These are phyloP conservation scores for Yamadazyma atmosphaerica DNA, from an alignment of 1,139 yeast genomes.

Conservation along the genomic window DNA sequence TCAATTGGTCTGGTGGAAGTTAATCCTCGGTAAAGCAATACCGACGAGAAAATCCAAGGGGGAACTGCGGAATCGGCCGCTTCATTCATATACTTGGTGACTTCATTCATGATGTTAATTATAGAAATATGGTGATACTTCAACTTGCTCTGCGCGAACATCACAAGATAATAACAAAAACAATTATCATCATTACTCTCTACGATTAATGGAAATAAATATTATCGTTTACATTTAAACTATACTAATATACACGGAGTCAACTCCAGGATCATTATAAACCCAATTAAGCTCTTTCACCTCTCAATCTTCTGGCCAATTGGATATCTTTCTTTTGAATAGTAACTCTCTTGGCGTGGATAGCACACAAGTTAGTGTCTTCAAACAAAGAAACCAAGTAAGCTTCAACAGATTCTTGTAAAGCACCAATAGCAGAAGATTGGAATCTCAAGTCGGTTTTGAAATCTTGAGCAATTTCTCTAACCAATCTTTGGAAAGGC, in stretches of 20 bases:
- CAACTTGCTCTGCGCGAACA: constrained; percentile 1
- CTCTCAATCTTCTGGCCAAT: constrained; percentile 99
- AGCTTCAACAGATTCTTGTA: constrained; percentile 98
- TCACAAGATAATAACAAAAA: no score
- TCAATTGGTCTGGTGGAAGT: constrained; percentile 23
- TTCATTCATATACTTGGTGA: constrained; percentile 18
- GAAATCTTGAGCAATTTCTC: constrained; percentile 98
- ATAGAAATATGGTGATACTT: not conserved
- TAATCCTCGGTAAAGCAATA: constrained; percentile 48
- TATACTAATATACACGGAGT: constrained; percentile 8
- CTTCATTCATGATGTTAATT: not conserved
- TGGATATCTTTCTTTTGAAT: constrained; percentile 99
- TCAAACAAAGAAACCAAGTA: constrained; percentile 87
- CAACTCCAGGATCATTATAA: not conserved
- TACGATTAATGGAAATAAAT: not conserved
- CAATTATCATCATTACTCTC: no score
- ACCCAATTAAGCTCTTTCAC: constrained; percentile 72
- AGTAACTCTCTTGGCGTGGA: constrained; percentile 99
- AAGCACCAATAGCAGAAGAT: constrained; percentile 98
- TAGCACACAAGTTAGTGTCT: constrained; percentile 98
- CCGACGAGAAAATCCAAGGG: constrained; percentile 46
- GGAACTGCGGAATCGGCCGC: constrained; percentile 53
- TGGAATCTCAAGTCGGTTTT: constrained; percentile 98
- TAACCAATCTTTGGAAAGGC: constrained; percentile 98
- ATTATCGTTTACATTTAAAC: constrained; percentile 3